Conservation (phyloP, 495 filamentous ascomycete genomes). For the Cryomyces minteri region DNA sequence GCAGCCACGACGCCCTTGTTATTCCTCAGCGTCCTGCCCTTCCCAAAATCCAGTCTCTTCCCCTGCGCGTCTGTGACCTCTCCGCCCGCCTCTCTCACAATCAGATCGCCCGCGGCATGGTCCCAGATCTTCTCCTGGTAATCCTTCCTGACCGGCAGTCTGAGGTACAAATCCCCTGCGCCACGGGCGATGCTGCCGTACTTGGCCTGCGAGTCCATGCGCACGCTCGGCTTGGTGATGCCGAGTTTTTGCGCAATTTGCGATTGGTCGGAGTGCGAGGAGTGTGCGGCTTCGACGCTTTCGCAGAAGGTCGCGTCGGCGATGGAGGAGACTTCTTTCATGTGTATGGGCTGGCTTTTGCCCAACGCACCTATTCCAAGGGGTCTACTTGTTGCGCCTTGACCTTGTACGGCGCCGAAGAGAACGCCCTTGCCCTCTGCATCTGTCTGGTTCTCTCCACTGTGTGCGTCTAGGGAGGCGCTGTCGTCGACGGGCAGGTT, state of each 20-base stretch:
- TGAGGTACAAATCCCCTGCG: constrained; percentile 84
- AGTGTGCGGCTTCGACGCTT: constrained; percentile 83
- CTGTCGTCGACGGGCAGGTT: constrained; percentile 77
- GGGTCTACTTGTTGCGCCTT: constrained; percentile 61
- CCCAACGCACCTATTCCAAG: constrained; percentile 39
- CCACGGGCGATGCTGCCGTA: constrained; percentile 93
- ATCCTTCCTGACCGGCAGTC: constrained; percentile 61
- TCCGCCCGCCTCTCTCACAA: constrained; percentile 87
- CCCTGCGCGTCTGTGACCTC: constrained; percentile 76
- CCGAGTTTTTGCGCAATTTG: constrained; percentile 68
- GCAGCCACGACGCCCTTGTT: constrained; percentile 94
- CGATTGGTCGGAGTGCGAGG: constrained; percentile 67
- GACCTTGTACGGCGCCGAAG: constrained; percentile 58
- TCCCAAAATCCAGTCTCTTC: constrained; percentile 62
- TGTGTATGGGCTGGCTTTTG: constrained; percentile 45
- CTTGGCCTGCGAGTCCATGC: constrained; percentile 96
- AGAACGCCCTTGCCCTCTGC: constrained; percentile 58
- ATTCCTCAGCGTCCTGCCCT: constrained; percentile 63
- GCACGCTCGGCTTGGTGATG: constrained; percentile 68
- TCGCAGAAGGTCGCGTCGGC: constrained; percentile 80
- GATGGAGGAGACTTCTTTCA: constrained; percentile 59
- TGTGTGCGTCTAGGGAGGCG: constrained; percentile 42
- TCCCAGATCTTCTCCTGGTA: constrained; percentile 99
- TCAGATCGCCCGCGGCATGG: constrained; percentile 89
- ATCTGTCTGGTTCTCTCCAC: constrained; percentile 48